A percentile compares a stretch with the other conserved stretches of the same genome.
Conservation (phyloP, 208 protist species). For the Acanthamoeba lenticulata region DNA sequence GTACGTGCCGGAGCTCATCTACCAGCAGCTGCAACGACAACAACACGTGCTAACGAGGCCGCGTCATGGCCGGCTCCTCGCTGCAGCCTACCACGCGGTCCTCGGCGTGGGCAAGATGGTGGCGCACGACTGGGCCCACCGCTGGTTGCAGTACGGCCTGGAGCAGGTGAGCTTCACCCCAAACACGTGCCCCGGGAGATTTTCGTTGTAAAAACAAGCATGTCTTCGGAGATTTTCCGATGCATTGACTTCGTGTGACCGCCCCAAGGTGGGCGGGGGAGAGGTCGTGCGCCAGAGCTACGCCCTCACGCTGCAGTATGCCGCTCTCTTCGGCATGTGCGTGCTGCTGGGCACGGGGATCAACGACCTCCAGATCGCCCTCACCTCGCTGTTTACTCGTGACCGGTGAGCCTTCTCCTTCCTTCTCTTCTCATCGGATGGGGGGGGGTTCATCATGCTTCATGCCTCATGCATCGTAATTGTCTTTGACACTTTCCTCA, state of each 20-base stretch:
- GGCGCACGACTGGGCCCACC: background rate
- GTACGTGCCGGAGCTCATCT: background rate
- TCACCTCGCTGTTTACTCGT: background rate
- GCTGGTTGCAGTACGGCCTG: background rate
- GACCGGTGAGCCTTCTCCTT: background rate
- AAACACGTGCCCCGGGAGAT: too few relatives aligned
- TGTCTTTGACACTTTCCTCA: too few relatives aligned
- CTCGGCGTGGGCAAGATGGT: background rate
- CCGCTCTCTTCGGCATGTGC: background rate
- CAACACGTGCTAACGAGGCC: background rate
- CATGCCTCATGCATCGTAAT: too few relatives aligned
- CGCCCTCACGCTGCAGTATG: background rate
- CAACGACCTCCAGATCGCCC: background rate
- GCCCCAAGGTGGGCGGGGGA: background rate
- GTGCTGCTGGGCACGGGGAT: background rate
- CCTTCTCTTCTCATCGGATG: background rate
- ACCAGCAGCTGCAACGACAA: background rate
- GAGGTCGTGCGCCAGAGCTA: background rate
- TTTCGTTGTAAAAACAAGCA: background rate
- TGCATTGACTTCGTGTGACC: background rate
- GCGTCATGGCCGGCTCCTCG: background rate
- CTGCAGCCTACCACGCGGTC: background rate
- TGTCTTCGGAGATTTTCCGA: background rate
- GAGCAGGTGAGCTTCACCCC: background rate
- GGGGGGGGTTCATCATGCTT: too few relatives aligned